phyloP scores from a whole-genome alignment of 2,329 filamentous ascomycete species.

The Calonectria hawksworthii region DNA sequence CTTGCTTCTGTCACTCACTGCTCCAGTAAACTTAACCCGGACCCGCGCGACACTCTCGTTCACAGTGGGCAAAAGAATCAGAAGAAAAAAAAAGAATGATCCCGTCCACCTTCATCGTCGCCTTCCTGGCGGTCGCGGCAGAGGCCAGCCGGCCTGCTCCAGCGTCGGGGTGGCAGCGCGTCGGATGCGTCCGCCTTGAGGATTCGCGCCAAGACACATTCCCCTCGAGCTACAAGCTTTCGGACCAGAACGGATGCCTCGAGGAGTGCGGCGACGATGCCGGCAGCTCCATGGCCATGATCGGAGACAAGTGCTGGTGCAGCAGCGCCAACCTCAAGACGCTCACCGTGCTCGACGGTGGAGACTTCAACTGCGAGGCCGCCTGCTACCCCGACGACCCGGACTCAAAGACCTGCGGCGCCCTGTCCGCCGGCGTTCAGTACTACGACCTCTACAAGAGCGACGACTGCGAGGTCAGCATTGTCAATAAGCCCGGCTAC shows the following conservation, averaged over 20 bases:
- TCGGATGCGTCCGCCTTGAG: neutral
- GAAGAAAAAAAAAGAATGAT: neutral
- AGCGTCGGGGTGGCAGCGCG: neutral
- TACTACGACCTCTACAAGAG: slow-evolving; percentile 6
- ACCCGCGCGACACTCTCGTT: neutral
- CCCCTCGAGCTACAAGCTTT: neutral
- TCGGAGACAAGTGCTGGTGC: slow-evolving; percentile 5
- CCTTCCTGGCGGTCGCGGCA: neutral
- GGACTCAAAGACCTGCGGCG: neutral
- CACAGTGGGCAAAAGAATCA: neutral
- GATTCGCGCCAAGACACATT: neutral
- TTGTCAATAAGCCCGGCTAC: neutral
- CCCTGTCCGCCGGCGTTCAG: neutral
- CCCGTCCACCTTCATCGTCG: neutral
- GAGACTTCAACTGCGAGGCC: slow-evolving; percentile 10
- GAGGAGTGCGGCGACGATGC: neutral
- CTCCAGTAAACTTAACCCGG: neutral
- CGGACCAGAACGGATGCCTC: neutral
- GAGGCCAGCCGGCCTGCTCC: neutral
- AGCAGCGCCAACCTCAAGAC: neutral
- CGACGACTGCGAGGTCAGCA: neutral
- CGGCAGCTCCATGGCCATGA: neutral
- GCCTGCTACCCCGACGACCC: slow-evolving; percentile 5
- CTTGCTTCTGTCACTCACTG: neutral
- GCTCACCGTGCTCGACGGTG: neutral